phyloP scores from a whole-genome alignment of 352 stramenopile genomes.

The Pythium myriotylum region DNA sequence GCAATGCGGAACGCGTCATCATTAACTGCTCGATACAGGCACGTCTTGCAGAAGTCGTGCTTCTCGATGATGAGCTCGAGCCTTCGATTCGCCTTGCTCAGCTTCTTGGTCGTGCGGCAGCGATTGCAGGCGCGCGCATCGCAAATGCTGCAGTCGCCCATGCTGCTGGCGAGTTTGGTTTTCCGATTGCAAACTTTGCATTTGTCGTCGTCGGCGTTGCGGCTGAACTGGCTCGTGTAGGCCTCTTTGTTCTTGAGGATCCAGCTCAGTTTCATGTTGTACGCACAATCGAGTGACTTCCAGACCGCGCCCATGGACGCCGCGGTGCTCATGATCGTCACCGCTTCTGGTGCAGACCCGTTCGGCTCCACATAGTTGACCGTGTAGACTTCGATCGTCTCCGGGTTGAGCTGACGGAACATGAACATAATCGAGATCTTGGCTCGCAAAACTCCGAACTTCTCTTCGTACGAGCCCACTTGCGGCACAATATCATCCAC shows the following conservation, averaged over 20 bases:
- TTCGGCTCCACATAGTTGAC: constrained; percentile 43
- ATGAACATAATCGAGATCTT: constrained; percentile 50
- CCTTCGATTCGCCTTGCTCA: constrained; percentile 14
- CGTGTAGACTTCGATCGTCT: constrained; percentile 49
- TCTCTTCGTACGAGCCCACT: constrained; percentile 30
- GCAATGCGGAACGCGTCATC: constrained; percentile 19
- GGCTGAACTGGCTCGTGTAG: constrained; percentile 1
- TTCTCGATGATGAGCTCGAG: constrained; percentile 13
- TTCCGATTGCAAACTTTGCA: constrained; percentile 17
- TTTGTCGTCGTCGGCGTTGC: background rate
- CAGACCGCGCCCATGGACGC: constrained; percentile 38
- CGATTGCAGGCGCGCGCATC: constrained; percentile 13
- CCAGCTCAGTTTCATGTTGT: constrained; percentile 36
- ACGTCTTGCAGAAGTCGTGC: constrained; percentile 23
- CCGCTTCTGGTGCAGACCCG: constrained; percentile 42
- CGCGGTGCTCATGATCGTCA: constrained; percentile 37
- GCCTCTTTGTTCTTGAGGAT: constrained; percentile 35
- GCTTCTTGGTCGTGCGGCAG: constrained; percentile 19
- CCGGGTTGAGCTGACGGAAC: constrained; percentile 29
- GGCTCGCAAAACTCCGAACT: constrained; percentile 36
- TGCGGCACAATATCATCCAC: constrained; percentile 36
- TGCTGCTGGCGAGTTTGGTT: constrained; percentile 5
- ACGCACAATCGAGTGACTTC: constrained; percentile 27
- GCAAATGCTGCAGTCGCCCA: constrained; percentile 14
- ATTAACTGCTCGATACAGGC: constrained; percentile 12